These are phyloP conservation scores for Hypoxylon sp. DNA, from an alignment of 2,329 filamentous ascomycete genomes.

Conservation along the genomic window DNA sequence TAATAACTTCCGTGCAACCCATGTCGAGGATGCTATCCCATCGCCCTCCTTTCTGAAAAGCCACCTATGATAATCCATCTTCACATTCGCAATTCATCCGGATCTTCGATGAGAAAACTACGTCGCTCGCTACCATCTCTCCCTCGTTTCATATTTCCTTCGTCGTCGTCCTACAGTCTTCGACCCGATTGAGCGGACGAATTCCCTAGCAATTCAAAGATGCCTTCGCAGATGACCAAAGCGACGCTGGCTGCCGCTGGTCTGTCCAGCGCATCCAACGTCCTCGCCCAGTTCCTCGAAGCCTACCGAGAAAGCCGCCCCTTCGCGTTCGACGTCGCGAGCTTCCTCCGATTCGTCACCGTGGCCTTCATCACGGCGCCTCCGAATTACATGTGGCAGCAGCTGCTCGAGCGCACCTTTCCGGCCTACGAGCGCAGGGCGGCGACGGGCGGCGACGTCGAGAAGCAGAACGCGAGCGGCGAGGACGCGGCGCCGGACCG, in stretches of 20 bases:
- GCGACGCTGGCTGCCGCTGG: conserved; percentile 65
- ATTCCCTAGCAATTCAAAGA: conserved; percentile 42
- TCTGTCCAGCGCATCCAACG: conserved; percentile 65
- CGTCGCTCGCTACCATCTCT: conserved; percentile 24
- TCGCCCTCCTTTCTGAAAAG: conserved; percentile 16
- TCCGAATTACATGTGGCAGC: conserved; percentile 70
- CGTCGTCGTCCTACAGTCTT: conserved; percentile 24
- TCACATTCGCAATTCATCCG: conserved; percentile 39
- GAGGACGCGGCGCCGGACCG: conserved; percentile 40
- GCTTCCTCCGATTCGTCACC: conserved; percentile 66
- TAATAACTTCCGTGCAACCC: conserved; percentile 32
- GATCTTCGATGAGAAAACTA: conserved; percentile 30
- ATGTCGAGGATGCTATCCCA: conserved; percentile 15
- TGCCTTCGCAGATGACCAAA: conserved; percentile 63
- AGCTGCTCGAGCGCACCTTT: conserved; percentile 64
- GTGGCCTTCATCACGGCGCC: conserved; percentile 66
- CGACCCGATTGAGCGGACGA: conserved; percentile 35
- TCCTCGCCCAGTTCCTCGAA: conserved; percentile 66
- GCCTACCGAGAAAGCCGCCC: conserved; percentile 58
- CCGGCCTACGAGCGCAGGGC: conserved; percentile 57
- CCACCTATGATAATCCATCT: conserved; percentile 18
- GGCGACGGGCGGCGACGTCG: conserved; percentile 41
- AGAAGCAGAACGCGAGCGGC: conserved; percentile 45
- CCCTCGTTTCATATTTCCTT: conserved; percentile 19
- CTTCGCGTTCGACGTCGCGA: conserved; percentile 59